Conservation (phyloP, 2,329 filamentous ascomycete species). For the Tolypocladium inflatum region DNA sequence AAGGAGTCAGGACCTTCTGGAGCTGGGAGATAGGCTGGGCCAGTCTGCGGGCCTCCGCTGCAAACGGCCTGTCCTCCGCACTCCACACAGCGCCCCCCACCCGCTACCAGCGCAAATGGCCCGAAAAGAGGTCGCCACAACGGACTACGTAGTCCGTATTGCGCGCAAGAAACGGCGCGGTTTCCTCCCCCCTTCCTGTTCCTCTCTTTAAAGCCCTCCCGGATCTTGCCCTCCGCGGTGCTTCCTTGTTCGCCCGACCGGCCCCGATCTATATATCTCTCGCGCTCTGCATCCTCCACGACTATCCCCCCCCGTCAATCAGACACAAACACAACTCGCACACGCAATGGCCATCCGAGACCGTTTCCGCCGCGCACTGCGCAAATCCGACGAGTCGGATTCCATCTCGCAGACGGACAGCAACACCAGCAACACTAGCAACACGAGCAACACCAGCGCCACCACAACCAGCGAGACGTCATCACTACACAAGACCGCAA, state of each 20-base stretch:
- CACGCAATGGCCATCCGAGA: conserved; percentile 31
- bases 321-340: neutral
- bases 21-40: neutral
- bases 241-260: neutral
- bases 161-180: neutral
- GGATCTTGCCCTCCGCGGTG: neutral
- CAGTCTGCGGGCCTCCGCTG: neutral
- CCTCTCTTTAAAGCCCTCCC: neutral
- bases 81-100: neutral
- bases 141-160: neutral
- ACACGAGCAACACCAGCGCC: conserved; percentile 18
- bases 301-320: neutral
- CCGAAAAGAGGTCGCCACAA: neutral
- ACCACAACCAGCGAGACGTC: conserved; percentile 18
- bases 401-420: conserved; percentile 21
- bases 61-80: neutral
- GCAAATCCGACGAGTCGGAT: conserved; percentile 23
- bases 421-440: conserved; percentile 17
- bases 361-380: conserved; percentile 29
- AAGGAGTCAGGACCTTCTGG: neutral
- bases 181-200: neutral
- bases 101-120: neutral
- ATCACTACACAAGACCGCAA: conserved; percentile 17
- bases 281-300: neutral
- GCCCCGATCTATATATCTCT: neutral